phyloP scores from a whole-genome alignment of 148 eudicot species.

The Nepenthes gracilis region DNA sequence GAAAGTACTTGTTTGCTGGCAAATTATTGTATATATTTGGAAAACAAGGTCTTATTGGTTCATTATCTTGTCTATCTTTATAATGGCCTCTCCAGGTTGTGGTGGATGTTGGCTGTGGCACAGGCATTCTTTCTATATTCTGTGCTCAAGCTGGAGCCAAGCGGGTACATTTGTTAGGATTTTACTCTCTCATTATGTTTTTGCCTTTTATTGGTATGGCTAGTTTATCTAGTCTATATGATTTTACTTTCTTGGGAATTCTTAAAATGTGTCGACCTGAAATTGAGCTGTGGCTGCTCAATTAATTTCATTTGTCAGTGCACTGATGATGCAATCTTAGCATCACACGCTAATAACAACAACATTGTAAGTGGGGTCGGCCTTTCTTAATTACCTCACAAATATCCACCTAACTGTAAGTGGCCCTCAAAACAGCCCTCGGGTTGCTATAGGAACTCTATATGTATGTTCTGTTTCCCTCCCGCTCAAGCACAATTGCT shows the following conservation, averaged over 20 bases:
- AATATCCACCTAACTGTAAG: too few species aligned
- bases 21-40: not conserved
- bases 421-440: too few species aligned
- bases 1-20: not conserved
- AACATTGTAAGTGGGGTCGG: too few species aligned
- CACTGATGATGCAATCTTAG: too few species aligned
- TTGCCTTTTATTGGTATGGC: not conserved
- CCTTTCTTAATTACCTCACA: too few species aligned
- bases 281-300: too few species aligned
- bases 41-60: not conserved
- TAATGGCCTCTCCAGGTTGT: slow-evolving; percentile 53
- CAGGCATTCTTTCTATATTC: slow-evolving; percentile 94
- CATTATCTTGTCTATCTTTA: slow-evolving; percentile 4
- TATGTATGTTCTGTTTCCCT: too few species aligned
- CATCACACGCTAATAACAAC: too few species aligned
- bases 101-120: slow-evolving; percentile 97
- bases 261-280: not conserved
- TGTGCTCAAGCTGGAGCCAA: slow-evolving; percentile 99
- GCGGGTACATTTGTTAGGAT: slow-evolving; percentile 35
- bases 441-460: too few species aligned
- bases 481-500: not conserved
- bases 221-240: not conserved
- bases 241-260: not conserved
- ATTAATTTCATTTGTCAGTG: too few species aligned
- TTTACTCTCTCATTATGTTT: not conserved